These are phyloP conservation scores for Aureobasidium namibiae DNA, from an alignment of 2,329 filamentous ascomycete genomes.

Conservation along the genomic window DNA sequence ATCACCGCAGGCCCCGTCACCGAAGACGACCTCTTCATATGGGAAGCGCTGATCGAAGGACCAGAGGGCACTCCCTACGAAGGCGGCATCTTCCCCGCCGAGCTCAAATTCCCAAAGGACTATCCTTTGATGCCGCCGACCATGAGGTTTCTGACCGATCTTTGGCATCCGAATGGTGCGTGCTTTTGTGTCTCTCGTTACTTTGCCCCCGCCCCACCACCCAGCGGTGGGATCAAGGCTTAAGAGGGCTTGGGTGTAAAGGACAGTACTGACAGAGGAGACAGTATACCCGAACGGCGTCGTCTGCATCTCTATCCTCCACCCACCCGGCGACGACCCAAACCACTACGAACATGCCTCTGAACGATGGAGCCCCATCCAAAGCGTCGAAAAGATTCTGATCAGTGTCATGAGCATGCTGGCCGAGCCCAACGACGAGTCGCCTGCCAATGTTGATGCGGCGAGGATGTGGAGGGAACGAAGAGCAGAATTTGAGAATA, in stretches of 20 bases:
- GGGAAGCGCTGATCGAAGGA: conserved; percentile 94
- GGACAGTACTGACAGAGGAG: no score
- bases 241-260: no score
- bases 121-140: conserved; percentile 94
- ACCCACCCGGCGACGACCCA: conserved; percentile 91
- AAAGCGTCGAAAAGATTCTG: conserved; percentile 95
- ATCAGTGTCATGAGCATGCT: conserved; percentile 98
- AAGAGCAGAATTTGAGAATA: conserved; percentile 73
- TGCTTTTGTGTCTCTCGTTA: no score
- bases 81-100: conserved; percentile 89
- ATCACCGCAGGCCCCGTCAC: conserved; percentile 89
- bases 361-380: conserved; percentile 93
- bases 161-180: conserved; percentile 93
- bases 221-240: no score
- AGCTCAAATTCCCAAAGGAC: conserved; percentile 89
- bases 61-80: conserved; percentile 94
- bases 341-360: conserved; percentile 97
- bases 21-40: conserved; percentile 91
- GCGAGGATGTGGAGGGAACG: conserved; percentile 93
- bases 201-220: no score
- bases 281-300: conserved; percentile 83
- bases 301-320: conserved; percentile 97
- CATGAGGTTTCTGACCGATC: conserved; percentile 89
- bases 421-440: conserved; percentile 94
- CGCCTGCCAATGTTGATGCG: conserved; percentile 90